Conservation (phyloP, 148 eudicot genomes). For the Heliamphora exappendiculata region DNA sequence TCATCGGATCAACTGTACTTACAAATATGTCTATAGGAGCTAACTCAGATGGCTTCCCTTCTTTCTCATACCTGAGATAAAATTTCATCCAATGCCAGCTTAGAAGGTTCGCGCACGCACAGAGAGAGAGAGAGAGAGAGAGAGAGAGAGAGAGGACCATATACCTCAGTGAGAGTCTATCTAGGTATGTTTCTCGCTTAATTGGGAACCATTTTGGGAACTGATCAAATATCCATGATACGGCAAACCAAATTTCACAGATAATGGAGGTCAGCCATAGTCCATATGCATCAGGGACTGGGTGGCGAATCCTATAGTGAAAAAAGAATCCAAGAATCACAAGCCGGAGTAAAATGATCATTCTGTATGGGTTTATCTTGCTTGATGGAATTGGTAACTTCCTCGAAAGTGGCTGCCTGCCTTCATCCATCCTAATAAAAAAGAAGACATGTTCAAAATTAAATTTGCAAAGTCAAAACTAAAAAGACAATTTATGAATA, state of each 20-base stretch:
- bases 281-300: conserved; percentile 78
- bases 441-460: no score
- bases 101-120: no score
- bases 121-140: background rate
- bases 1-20: conserved; percentile 78
- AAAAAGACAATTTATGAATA: no score
- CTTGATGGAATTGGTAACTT: conserved; percentile 85
- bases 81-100: no score
- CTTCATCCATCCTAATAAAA: conserved; percentile 91
- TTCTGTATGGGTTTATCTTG: conserved; percentile 90
- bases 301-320: conserved; percentile 81
- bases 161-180: conserved; percentile 87
- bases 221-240: conserved; percentile 95
- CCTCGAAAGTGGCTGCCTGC: conserved; percentile 96
- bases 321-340: conserved; percentile 73
- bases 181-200: conserved; percentile 92
- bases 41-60: conserved; percentile 74
- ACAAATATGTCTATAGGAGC: conserved; percentile 64
- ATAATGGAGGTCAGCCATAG: conserved; percentile 85
- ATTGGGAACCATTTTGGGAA: conserved; percentile 96
- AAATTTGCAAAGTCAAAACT: no score
- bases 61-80: conserved; percentile 59
- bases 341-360: conserved; percentile 73
- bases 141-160: background rate
- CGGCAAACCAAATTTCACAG: conserved; percentile 95